Evolutionary conservation across 257 asterid species (phyloP).

Genomic region (Solanum habrochaites): DNA sequence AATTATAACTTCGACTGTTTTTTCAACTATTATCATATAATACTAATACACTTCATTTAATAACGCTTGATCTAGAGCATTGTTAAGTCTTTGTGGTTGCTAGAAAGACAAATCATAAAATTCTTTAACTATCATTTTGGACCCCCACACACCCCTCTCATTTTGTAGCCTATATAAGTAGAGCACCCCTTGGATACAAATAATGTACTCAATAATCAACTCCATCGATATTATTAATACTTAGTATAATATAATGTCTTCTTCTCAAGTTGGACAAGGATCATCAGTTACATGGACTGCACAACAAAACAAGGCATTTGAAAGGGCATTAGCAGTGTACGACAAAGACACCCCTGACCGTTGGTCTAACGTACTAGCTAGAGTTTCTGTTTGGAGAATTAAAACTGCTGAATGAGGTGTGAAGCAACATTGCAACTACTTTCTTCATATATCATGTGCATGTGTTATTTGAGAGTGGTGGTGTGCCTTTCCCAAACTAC

Average conservation of each 20-base stretch:
- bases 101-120: constrained; percentile 17
- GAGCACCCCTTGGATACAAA: not conserved
- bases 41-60: too few species aligned
- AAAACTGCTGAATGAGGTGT: constrained; percentile 69
- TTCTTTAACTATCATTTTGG: constrained; percentile 7
- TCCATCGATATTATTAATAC: not conserved
- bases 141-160: constrained; percentile 1
- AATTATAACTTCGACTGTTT: not conserved
- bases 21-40: not conserved
- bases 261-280: not conserved
- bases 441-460: constrained; percentile 35
- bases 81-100: not conserved
- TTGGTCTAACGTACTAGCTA: constrained; percentile 74
- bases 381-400: constrained; percentile 51
- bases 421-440: constrained; percentile 53
- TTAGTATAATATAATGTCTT: not conserved
- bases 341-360: constrained; percentile 73
- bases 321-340: constrained; percentile 58
- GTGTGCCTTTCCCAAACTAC: constrained; percentile 54
- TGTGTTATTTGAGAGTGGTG: constrained; percentile 64
- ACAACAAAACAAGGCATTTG: constrained; percentile 70
- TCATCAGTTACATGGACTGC: constrained; percentile 36
- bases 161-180: constrained; percentile 12
- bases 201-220: constrained; percentile 2
- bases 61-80: not conserved